These are phyloP conservation scores for Macrolepiota dolichaula DNA, from an alignment of 768 basidiomycete species.

Conservation along the genomic window DNA sequence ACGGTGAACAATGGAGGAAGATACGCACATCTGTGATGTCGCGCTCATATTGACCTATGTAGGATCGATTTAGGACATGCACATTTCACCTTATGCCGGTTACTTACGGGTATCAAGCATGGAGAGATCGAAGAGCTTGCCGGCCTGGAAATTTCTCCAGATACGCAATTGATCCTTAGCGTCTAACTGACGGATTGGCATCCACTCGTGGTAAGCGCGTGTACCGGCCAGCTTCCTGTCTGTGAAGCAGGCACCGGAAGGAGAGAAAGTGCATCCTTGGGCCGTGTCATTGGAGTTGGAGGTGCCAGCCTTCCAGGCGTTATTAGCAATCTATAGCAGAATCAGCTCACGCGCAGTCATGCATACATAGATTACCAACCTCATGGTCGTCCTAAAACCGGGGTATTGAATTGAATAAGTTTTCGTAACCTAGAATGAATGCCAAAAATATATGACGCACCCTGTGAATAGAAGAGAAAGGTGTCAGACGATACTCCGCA, in stretches of 20 bases:
- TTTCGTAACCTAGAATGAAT: neutral
- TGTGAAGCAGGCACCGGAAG: conserved; percentile 54
- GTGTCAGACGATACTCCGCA: neutral
- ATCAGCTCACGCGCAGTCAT: neutral
- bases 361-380: conserved; percentile 19
- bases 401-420: neutral
- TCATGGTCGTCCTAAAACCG: conserved; percentile 49
- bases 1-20: neutral
- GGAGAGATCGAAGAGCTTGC: conserved; percentile 54
- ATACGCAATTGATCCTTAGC: conserved; percentile 52
- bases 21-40: conserved; percentile 1
- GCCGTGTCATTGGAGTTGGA: conserved; percentile 54
- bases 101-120: conserved; percentile 62
- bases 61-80: neutral
- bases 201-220: conserved; percentile 58
- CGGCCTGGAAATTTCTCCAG: conserved; percentile 62
- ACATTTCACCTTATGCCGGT: neutral
- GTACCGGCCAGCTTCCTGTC: conserved; percentile 57
- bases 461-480: neutral
- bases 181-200: conserved; percentile 56
- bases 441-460: neutral
- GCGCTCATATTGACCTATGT: neutral
- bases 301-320: conserved; percentile 53
- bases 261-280: conserved; percentile 45
- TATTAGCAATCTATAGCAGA: conserved; percentile 42